phyloP scores from a whole-genome alignment of 768 basidiomycete genomes.

The Boletus subparvulus region DNA sequence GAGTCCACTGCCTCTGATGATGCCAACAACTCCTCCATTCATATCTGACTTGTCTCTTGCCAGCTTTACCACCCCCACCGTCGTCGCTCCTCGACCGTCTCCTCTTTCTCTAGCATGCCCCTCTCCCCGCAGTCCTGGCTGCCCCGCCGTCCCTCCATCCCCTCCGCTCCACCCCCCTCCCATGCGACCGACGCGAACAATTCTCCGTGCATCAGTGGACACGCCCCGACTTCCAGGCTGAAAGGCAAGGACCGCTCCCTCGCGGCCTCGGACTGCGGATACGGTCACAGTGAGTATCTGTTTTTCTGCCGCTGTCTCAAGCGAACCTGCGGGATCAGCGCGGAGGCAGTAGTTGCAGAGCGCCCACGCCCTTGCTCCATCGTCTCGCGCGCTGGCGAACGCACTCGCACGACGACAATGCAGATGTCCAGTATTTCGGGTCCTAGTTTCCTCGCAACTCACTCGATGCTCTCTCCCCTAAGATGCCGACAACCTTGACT shows the following conservation, averaged over 20 bases:
- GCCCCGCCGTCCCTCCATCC: constrained; percentile 20
- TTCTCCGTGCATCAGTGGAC: neutral
- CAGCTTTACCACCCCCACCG: constrained; percentile 14
- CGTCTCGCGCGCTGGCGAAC: constrained; percentile 3
- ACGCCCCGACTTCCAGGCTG: neutral
- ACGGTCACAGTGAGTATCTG: constrained; percentile 16
- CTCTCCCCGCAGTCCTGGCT: constrained; percentile 17
- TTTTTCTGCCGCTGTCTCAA: neutral
- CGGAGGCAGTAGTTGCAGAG: neutral
- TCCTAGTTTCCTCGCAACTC: constrained; percentile 5
- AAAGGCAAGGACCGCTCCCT: constrained; percentile 21
- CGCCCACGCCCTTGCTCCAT: neutral
- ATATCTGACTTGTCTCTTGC: constrained; percentile 6
- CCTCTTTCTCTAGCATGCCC: constrained; percentile 16
- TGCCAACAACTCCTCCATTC: neutral
- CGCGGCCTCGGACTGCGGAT: constrained; percentile 11
- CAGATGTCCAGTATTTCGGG: neutral
- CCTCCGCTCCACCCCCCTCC: constrained; percentile 3
- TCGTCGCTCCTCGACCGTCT: neutral
- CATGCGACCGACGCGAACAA: neutral
- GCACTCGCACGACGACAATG: constrained; percentile 1
- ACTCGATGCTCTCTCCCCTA: neutral
- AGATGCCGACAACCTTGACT: constrained; percentile 21
- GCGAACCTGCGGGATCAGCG: constrained; percentile 2
- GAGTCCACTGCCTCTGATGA: constrained; percentile 23